Evolutionary conservation across 352 stramenopile genomes (phyloP), one percentile per base, ranked within the genome.

Genomic region (Globisporangium carolinianum): DNA sequence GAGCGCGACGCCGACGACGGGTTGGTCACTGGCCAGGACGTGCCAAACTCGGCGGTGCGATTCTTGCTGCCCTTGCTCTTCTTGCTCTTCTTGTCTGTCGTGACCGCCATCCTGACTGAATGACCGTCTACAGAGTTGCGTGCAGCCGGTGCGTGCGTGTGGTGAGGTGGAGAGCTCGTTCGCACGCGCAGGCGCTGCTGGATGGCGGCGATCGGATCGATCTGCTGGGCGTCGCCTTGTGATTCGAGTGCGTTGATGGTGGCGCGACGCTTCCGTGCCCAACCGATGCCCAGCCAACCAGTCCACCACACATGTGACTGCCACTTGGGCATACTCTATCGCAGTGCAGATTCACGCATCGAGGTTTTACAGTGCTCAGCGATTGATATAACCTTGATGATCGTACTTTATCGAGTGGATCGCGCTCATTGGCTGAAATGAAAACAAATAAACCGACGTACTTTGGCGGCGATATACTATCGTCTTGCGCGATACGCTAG

Each of bases 1-100:
- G 81, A 93, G 57, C 83, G 81, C 57, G 85, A 75, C 47, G 72
- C 65, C 7, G 81, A 91, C 57, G 81, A 91, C 65, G 85, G 85
- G 58, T 93, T 95, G 3, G 85, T 95, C 51, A 81, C 66, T 17
- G 83, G 77, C 85, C 85, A 95, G 14, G 80, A 65, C n/a, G 63
- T 86, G 51, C 75, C 81, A 54, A 82, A 83, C 15, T 60, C 66
- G 32, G 43, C 42, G 45, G 39, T 52, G 10, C 49, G 39, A 24
- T 24, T 24, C 12, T 14, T n/a, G 45, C 45, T 48, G 58, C 76
- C 66, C 37, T 60, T 61, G 51, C 67, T 77, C 53, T 18, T 63
- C 60, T 76, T 71, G 65, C 76, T 86, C 62, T 77, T 83, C 61
- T 86, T 72, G 45, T 65, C 65, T 50, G 67, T 66, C 66, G 79